Percentiles rank a stretch among this genome's conserved stretches.
Conservation (phyloP, 257 asterid species). For the Avicennia marina region DNA sequence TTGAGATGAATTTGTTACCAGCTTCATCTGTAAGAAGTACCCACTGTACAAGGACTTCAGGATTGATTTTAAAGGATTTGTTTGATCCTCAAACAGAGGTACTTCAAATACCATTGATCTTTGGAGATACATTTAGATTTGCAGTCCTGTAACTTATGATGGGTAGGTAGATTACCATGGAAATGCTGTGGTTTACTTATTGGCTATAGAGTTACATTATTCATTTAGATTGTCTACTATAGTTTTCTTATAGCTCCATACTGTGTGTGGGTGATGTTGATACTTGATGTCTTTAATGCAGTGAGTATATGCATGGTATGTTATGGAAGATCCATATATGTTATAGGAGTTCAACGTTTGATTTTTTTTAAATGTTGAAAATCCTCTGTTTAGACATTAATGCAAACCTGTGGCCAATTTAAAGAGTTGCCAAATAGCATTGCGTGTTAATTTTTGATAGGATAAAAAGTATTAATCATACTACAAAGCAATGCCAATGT, state of each 20-base stretch:
- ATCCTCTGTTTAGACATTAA: background rate
- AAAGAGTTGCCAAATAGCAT: background rate
- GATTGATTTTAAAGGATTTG: slow-evolving; percentile 39
- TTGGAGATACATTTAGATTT: background rate
- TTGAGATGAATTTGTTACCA: slow-evolving; percentile 61
- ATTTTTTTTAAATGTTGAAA: background rate
- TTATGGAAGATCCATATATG: no score
- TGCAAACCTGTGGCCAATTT: background rate
- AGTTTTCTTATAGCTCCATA: background rate
- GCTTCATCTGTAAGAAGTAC: slow-evolving; percentile 35
- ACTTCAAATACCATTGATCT: slow-evolving; percentile 18
- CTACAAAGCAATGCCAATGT: background rate
- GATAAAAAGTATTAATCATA: background rate
- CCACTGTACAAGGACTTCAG: slow-evolving; percentile 40
- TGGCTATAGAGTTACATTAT: background rate
- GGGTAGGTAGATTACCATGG: slow-evolving; percentile 9
- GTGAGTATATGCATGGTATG: no score
- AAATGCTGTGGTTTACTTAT: slow-evolving; percentile 4
- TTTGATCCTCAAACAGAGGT: slow-evolving; percentile 58
- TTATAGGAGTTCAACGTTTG: no score
- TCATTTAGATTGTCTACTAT: background rate
- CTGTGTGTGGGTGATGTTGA: background rate
- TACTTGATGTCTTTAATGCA: background rate
- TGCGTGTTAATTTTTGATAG: background rate
- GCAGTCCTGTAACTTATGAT: background rate